Evolutionary conservation across 73 alveolate genomes (phyloP).

Genomic region (Blepharisma japonicum): DNA sequence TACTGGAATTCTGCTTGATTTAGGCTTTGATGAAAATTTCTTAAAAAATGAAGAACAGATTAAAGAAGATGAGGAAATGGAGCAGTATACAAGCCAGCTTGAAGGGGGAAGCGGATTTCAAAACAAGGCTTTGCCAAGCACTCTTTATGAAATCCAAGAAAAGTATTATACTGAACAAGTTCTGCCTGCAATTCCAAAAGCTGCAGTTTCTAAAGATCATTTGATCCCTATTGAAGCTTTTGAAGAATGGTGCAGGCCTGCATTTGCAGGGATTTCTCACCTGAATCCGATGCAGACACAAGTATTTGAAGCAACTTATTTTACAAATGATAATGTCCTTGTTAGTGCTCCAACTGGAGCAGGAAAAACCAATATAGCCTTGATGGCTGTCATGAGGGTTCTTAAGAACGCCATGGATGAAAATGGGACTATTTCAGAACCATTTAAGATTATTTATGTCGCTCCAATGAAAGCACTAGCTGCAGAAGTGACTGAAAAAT

Average conservation of each 20-base stretch:
- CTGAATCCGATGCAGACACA: constrained; percentile 87
- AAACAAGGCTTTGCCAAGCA: constrained; percentile 31
- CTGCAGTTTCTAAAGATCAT: constrained; percentile 36
- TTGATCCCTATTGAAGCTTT: constrained; percentile 45
- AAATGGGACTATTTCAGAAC: constrained; percentile 65
- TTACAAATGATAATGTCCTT: constrained; percentile 80
- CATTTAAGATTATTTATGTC: constrained; percentile 89
- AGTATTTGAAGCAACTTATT: constrained; percentile 86
- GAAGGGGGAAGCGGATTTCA: not conserved
- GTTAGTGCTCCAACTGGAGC: constrained; percentile 99
- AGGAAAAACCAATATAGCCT: constrained; percentile 97
- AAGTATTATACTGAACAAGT: constrained; percentile 35
- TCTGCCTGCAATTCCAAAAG: constrained; percentile 36
- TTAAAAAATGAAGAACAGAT: constrained; percentile 32
- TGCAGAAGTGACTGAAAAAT: constrained; percentile 88
- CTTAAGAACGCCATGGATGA: constrained; percentile 64
- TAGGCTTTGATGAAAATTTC: constrained; percentile 52
- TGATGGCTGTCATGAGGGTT: constrained; percentile 88
- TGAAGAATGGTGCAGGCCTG: constrained; percentile 75
- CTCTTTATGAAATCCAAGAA: constrained; percentile 38
- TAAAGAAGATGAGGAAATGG: constrained; percentile 21
- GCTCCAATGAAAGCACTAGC: constrained; percentile 99
- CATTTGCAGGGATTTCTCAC: constrained; percentile 79
- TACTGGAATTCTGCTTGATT: constrained; percentile 49
- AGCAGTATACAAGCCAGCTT: constrained; percentile 2